Evolutionary conservation across 352 stramenopile genomes (phyloP).

Genomic region (Pythium scleroteichum): DNA sequence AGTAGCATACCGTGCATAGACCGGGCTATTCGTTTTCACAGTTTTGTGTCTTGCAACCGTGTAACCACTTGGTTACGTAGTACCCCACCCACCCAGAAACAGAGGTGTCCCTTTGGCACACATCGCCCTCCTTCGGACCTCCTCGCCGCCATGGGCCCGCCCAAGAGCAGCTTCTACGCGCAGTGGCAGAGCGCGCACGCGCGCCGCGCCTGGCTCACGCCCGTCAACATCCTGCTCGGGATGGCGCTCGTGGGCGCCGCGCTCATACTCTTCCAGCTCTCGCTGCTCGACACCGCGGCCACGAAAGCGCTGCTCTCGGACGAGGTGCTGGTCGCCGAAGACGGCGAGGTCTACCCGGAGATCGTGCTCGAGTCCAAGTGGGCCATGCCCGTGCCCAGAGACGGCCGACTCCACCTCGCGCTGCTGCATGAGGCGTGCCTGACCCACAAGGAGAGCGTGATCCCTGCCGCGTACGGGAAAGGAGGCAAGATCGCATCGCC

Average conservation of each 20-base stretch:
- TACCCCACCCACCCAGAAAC: too few species aligned
- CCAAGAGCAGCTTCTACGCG: slow-evolving; percentile 23
- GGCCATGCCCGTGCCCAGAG: slow-evolving; percentile 7
- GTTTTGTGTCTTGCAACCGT: too few species aligned
- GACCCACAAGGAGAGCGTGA: slow-evolving; percentile 42
- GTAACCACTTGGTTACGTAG: too few species aligned
- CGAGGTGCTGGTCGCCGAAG: slow-evolving; percentile 8
- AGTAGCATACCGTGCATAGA: too few species aligned
- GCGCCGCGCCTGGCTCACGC: slow-evolving; percentile 18
- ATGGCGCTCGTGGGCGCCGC: slow-evolving; percentile 11
- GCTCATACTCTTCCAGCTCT: slow-evolving; percentile 18
- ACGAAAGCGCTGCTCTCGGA: neutral
- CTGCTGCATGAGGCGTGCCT: slow-evolving; percentile 51
- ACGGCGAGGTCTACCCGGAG: slow-evolving; percentile 18
- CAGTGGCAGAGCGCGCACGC: slow-evolving; percentile 20
- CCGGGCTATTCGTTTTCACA: too few species aligned
- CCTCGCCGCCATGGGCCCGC: neutral
- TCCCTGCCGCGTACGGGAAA: slow-evolving; percentile 28
- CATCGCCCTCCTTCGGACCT: neutral
- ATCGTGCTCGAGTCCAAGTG: slow-evolving; percentile 14
- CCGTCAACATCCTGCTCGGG: slow-evolving; percentile 22
- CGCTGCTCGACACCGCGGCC: slow-evolving; percentile 7
- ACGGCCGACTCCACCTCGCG: slow-evolving; percentile 47
- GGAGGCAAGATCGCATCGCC: slow-evolving; percentile 15
- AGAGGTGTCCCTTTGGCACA: neutral